These are phyloP conservation scores for Rhododendron henanense DNA, from an alignment of 148 eudicot genomes.

Conservation along the genomic window DNA sequence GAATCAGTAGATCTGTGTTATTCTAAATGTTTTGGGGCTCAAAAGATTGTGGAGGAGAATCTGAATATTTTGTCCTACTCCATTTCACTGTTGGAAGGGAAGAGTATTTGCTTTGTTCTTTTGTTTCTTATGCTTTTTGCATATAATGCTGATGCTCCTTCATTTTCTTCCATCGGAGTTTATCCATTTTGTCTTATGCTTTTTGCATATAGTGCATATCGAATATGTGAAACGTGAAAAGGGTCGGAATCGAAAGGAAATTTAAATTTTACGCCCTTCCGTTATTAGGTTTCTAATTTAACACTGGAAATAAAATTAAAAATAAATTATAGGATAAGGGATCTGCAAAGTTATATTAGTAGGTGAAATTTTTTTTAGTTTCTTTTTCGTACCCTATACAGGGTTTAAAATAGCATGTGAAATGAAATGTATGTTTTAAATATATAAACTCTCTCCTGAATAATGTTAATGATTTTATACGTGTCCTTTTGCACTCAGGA, in stretches of 20 bases:
- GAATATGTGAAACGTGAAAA: not conserved
- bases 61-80: slow-evolving; percentile 14
- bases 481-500: slow-evolving; percentile 41
- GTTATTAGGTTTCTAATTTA: too few relatives aligned
- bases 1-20: not conserved
- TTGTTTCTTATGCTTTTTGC: slow-evolving; percentile 17
- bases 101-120: not conserved
- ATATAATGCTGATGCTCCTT: slow-evolving; percentile 38
- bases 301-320: not conserved
- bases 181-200: not conserved
- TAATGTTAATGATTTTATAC: not conserved
- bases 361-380: not conserved
- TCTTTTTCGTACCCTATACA: not conserved
- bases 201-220: not conserved
- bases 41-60: slow-evolving; percentile 31
- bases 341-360: not conserved
- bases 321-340: not conserved
- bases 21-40: not conserved
- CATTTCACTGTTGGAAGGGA: slow-evolving; percentile 7
- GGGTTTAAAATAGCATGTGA: not conserved
- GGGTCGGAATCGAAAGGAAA: not conserved
- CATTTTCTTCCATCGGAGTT: not conserved
- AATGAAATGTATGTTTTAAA: not conserved
- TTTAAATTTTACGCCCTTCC: too few relatives aligned
- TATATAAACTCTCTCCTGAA: not conserved